Conservation (phyloP, 257 asterid species). For the Linaria vulgaris region DNA sequence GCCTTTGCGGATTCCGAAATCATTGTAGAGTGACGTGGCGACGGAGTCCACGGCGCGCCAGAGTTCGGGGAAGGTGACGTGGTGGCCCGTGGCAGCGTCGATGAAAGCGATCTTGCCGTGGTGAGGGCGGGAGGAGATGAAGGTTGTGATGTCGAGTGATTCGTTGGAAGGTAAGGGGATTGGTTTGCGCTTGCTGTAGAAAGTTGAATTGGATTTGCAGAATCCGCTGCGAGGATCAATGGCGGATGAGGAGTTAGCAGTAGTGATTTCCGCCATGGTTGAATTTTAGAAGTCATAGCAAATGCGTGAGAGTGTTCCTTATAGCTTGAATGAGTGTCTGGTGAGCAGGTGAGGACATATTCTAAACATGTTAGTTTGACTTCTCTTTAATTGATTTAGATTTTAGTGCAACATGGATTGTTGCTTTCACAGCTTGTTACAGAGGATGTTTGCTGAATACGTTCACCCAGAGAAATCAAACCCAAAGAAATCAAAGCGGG, state of each 20-base stretch:
- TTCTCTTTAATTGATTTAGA: no score
- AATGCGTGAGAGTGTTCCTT: no score
- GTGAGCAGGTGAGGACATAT: no score
- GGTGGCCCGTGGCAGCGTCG: slow-evolving; percentile 76
- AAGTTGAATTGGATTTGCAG: slow-evolving; percentile 64
- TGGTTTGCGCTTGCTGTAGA: slow-evolving; percentile 86
- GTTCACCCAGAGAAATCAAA: no score
- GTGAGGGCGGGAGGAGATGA: slow-evolving; percentile 86
- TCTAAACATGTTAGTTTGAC: no score
- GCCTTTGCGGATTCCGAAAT: slow-evolving; percentile 68
- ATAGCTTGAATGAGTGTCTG: no score
- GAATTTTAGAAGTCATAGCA: neutral
- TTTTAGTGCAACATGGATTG: no score
- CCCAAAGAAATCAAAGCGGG: no score
- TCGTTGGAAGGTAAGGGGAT: slow-evolving; percentile 47
- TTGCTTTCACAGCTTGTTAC: no score
- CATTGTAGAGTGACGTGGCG: slow-evolving; percentile 46
- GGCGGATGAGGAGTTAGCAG: no score
- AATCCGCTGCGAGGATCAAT: slow-evolving; percentile 68
- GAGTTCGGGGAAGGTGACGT: slow-evolving; percentile 56
- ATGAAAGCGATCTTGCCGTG: slow-evolving; percentile 61
- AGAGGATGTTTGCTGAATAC: no score
- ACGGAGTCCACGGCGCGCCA: slow-evolving; percentile 79
- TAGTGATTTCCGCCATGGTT: slow-evolving; percentile 33
- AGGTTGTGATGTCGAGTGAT: slow-evolving; percentile 59